Conservation (phyloP, 805 yeast genomes). For the Saccharomycopsis amapae region DNA sequence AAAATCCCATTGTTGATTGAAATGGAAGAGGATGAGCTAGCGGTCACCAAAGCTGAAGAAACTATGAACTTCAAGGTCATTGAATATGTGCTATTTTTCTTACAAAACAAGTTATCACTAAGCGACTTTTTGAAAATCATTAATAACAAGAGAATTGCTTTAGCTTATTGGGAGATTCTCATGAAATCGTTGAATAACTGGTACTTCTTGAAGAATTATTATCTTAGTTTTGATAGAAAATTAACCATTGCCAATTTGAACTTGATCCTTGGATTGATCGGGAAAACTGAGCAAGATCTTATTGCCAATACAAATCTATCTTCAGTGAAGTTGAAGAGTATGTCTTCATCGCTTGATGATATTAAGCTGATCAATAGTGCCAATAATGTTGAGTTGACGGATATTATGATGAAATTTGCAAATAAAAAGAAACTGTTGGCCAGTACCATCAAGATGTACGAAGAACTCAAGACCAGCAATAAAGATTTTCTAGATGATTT, state of each 20-base stretch:
- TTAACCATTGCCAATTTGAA: constrained; percentile 39
- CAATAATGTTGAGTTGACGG: constrained; percentile 4
- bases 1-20: constrained; percentile 59
- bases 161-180: constrained; percentile 31
- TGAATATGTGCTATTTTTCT: constrained; percentile 45
- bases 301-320: constrained; percentile 28
- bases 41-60: constrained; percentile 59
- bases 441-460: constrained; percentile 28
- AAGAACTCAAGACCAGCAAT: constrained; percentile 27
- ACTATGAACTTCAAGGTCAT: constrained; percentile 56
- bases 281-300: constrained; percentile 29
- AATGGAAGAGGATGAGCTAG: constrained; percentile 66
- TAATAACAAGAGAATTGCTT: constrained; percentile 38
- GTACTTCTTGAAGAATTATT: constrained; percentile 16
- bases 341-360: not conserved
- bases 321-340: not conserved
- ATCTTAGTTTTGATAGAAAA: constrained; percentile 36
- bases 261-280: constrained; percentile 29
- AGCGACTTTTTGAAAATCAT: constrained; percentile 55
- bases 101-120: constrained; percentile 26
- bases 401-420: constrained; percentile 27
- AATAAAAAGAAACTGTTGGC: constrained; percentile 25
- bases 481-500: constrained; percentile 31
- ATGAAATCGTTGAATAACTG: constrained; percentile 13
- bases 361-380: constrained; percentile 10